Percentiles rank a stretch among this genome's conserved stretches.
Evolutionary conservation across 257 asterid genomes (phyloP).

Genomic region (Leptodermis oblonga): DNA sequence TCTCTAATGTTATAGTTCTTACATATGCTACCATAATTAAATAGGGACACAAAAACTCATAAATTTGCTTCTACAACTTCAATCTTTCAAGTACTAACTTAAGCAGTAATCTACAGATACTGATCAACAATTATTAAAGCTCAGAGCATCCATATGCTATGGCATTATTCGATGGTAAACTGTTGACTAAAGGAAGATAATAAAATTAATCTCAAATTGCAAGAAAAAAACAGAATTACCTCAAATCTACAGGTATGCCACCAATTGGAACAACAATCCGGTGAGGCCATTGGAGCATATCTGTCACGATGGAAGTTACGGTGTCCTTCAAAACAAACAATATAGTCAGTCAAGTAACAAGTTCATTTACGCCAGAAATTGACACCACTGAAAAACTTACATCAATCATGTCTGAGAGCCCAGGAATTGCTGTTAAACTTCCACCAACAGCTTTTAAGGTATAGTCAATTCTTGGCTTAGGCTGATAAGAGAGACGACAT

Average conservation of each 20-base stretch:
- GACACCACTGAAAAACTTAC: slow-evolving; percentile 43
- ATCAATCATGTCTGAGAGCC: slow-evolving; percentile 93
- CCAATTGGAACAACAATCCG: slow-evolving; percentile 97
- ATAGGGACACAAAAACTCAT: not conserved
- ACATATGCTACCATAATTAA: not conserved
- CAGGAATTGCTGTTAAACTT: slow-evolving; percentile 95
- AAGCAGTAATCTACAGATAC: slow-evolving; percentile 6
- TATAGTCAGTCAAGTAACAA: slow-evolving; percentile 25
- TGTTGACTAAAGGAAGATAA: not conserved
- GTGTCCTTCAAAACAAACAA: slow-evolving; percentile 57
- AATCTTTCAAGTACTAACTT: not conserved
- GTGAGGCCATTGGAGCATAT: slow-evolving; percentile 99
- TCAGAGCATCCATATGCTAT: no score
- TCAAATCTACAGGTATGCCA: slow-evolving; percentile 71
- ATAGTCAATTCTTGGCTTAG: slow-evolving; percentile 90
- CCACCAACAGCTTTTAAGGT: slow-evolving; percentile 96
- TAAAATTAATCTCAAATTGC: not conserved
- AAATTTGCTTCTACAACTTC: not conserved
- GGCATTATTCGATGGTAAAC: not conserved
- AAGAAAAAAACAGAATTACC: slow-evolving; percentile 38
- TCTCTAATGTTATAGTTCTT: not conserved
- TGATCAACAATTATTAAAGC: not conserved
- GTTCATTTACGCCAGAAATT: not conserved
- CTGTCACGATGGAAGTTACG: slow-evolving; percentile 72
- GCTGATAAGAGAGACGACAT: slow-evolving; percentile 45